Conservation (phyloP, 352 stramenopile genomes). For the Phytopythium litorale region DNA sequence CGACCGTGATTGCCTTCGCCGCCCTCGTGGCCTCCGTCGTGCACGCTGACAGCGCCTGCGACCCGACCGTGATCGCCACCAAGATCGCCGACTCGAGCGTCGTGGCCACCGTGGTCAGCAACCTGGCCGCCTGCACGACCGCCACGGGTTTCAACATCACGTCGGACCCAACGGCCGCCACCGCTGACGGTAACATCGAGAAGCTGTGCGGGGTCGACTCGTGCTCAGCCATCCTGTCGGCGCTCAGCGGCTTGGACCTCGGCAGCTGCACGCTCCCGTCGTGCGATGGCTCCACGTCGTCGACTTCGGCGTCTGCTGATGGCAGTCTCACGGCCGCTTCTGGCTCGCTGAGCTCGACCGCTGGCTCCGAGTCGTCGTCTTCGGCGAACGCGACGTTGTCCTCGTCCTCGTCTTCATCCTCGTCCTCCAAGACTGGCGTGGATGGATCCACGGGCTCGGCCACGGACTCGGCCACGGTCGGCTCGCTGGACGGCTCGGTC, state of each 20-base stretch:
- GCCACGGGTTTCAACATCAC: conserved; percentile 8
- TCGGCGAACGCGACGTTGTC: neutral
- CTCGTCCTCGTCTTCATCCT: neutral
- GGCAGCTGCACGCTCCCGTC: conserved; percentile 4
- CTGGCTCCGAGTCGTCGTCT: neutral
- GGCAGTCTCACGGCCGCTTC: neutral
- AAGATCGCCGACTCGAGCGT: conserved; percentile 1
- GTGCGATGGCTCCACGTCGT: neutral
- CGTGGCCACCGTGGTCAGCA: neutral
- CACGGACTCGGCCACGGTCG: neutral
- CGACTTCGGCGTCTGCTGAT: neutral
- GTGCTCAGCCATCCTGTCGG: conserved; percentile 4
- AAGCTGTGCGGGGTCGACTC: conserved; percentile 1
- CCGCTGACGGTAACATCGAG: neutral
- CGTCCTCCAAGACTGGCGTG: neutral
- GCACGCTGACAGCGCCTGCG: conserved; percentile 4
- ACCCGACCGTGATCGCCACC: neutral
- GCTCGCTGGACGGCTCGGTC: neutral
- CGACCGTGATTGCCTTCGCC: neutral
- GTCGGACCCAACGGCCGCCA: conserved; percentile 4
- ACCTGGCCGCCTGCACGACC: conserved; percentile 2
- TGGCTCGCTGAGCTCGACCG: neutral
- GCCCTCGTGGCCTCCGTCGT: neutral
- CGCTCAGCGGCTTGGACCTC: conserved; percentile 6
- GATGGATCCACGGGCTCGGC: neutral